Percentiles rank a stretch among this genome's conserved stretches.
Evolutionary conservation across 768 basidiomycete species (phyloP).

Genomic region (Asterophora lycoperdoides): DNA sequence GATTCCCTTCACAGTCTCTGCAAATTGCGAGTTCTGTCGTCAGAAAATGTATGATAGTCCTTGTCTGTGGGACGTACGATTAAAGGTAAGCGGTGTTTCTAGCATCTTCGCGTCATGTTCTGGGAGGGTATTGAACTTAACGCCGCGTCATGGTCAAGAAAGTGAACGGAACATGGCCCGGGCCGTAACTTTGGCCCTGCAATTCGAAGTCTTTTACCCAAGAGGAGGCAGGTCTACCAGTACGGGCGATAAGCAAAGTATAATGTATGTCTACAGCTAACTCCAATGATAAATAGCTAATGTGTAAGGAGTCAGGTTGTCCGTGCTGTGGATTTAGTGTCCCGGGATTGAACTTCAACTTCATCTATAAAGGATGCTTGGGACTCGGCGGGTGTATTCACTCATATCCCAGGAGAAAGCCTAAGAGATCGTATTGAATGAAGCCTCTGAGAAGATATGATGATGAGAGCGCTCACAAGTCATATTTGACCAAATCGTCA

Average conservation of each 20-base stretch:
- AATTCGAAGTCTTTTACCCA: too few relatives aligned
- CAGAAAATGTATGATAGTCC: not conserved
- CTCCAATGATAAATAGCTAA: not conserved
- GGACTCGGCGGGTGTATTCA: not conserved
- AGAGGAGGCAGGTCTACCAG: not conserved
- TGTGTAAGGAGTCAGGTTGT: not conserved
- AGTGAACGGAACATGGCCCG: not conserved
- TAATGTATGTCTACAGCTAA: conserved; percentile 2
- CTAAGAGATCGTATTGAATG: conserved; percentile 65
- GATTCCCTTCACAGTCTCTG: conserved; percentile 63
- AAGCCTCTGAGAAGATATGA: not conserved
- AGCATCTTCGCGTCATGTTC: conserved; percentile 19
- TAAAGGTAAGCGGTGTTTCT: conserved; percentile 31
- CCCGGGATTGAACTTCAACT: too few relatives aligned
- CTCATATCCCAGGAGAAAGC: conserved; percentile 27
- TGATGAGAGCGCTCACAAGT: conserved; percentile 55
- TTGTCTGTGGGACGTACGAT: conserved; percentile 21
- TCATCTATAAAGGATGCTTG: too few relatives aligned
- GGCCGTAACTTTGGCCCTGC: not conserved
- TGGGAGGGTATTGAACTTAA: too few relatives aligned
- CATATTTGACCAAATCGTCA: conserved; percentile 85
- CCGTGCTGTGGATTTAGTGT: not conserved
- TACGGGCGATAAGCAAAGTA: not conserved
- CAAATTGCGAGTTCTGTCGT: not conserved
- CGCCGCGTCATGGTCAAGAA: not conserved